Conservation (phyloP, 2,329 filamentous ascomycete genomes). For the Coniochaeta hoffmannii region DNA sequence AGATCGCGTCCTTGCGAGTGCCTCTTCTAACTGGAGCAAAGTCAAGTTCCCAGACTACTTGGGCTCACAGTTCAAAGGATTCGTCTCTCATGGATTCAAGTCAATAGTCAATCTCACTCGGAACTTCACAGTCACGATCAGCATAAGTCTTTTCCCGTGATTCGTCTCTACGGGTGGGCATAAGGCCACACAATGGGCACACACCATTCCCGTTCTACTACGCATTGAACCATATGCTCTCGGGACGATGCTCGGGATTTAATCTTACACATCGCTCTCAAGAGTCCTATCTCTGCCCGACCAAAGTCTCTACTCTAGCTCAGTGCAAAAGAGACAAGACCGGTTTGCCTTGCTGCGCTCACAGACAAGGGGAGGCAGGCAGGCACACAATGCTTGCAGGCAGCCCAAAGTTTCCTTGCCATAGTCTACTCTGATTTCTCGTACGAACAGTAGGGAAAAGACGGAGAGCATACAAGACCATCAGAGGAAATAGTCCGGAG, state of each 20-base stretch:
- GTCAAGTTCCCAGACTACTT: too few species aligned
- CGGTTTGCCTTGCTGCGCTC: too few species aligned
- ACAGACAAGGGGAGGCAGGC: neutral
- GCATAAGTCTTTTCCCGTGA: neutral
- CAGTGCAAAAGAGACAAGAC: neutral
- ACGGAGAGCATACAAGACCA: conserved; percentile 2
- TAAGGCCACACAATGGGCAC: neutral
- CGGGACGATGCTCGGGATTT: neutral
- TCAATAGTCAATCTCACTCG: too few species aligned
- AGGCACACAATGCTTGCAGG: neutral
- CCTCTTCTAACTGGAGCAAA: too few species aligned
- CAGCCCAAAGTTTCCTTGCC: neutral
- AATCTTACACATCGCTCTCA: neutral
- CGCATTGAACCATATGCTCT: neutral
- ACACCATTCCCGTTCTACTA: neutral
- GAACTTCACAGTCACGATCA: neutral
- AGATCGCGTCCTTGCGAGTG: too few species aligned
- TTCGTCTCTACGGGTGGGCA: neutral
- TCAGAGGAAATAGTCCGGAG: conserved; percentile 98
- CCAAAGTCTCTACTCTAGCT: neutral
- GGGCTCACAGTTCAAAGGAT: too few species aligned
- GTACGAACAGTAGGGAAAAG: neutral
- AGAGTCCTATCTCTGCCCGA: neutral
- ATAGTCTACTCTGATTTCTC: neutral
- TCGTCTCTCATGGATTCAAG: too few species aligned